phyloP scores from a whole-genome alignment of 345 rosid genomes.

The Gossypium rotundifolium region DNA sequence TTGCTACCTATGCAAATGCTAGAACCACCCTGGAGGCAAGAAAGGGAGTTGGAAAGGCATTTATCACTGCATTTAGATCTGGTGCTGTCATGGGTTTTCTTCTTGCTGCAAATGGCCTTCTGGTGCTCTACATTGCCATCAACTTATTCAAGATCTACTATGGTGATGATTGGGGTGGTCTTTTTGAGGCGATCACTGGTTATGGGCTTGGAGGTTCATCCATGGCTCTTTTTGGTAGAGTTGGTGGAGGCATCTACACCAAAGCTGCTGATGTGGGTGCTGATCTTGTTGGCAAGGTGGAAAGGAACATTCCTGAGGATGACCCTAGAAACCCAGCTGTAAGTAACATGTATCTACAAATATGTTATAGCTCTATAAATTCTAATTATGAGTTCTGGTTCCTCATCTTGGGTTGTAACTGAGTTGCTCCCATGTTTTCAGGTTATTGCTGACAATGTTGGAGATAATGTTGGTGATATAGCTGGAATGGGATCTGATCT shows the following conservation, averaged over 20 bases:
- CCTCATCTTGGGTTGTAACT: not conserved
- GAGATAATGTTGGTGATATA: conserved; percentile 78
- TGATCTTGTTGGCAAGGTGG: too few species aligned
- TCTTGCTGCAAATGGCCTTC: too few species aligned
- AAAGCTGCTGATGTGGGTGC: too few species aligned
- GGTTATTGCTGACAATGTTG: conserved; percentile 88
- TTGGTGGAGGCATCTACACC: too few species aligned
- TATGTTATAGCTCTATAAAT: not conserved
- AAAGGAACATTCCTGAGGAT: too few species aligned
- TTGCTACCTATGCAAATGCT: conserved; percentile 30
- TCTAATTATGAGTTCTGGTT: not conserved
- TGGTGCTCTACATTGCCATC: too few species aligned
- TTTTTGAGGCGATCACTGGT: too few species aligned
- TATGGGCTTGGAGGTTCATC: too few species aligned
- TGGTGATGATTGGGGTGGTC: too few species aligned
- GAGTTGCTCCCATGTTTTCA: conserved; percentile 22
- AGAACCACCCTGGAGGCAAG: conserved; percentile 80
- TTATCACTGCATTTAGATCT: conserved; percentile 52
- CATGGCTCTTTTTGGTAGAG: too few species aligned
- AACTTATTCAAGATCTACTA: too few species aligned
- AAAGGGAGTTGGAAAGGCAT: conserved; percentile 76
- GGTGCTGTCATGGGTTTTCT: too few species aligned
- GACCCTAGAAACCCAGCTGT: conserved; percentile 37
- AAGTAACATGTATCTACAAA: conserved; percentile 17
- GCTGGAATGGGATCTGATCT: conserved; percentile 86